Percentiles rank a stretch among this genome's conserved stretches.
Evolutionary conservation across 805 yeast genomes (phyloP).

Genomic region (Nakazawaea peltata): DNA sequence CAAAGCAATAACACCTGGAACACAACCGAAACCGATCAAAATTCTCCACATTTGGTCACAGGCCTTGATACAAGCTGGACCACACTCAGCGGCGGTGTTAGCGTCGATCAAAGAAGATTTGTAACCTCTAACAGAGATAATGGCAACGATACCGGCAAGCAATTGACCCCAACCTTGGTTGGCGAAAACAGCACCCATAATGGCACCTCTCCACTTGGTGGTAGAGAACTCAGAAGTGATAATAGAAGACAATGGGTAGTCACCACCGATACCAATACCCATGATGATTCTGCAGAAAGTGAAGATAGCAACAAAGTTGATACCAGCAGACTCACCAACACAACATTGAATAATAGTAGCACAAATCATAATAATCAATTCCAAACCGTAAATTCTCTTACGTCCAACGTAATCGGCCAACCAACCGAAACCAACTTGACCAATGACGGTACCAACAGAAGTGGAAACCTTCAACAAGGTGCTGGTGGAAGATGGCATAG

Average conservation of each 20-base stretch:
- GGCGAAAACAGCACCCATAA: slow-evolving; percentile 93
- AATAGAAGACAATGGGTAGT: slow-evolving; percentile 89
- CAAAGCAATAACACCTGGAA: slow-evolving; percentile 78
- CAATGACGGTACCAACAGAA: slow-evolving; percentile 90
- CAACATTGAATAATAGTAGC: slow-evolving; percentile 76
- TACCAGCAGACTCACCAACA: slow-evolving; percentile 63
- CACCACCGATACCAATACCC: slow-evolving; percentile 99
- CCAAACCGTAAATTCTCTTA: slow-evolving; percentile 81
- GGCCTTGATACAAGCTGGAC: slow-evolving; percentile 59
- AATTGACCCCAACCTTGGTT: slow-evolving; percentile 98
- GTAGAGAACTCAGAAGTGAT: slow-evolving; percentile 90
- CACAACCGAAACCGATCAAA: slow-evolving; percentile 80
- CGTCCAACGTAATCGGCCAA: slow-evolving; percentile 80
- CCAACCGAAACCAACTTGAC: slow-evolving; percentile 80
- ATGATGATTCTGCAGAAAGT: slow-evolving; percentile 73
- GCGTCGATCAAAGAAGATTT: slow-evolving; percentile 52
- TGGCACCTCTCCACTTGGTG: slow-evolving; percentile 97
- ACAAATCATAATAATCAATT: slow-evolving; percentile 74
- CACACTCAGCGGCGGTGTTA: slow-evolving; percentile 52
- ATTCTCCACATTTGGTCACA: slow-evolving; percentile 95
- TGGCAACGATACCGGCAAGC: slow-evolving; percentile 76
- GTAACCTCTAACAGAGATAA: slow-evolving; percentile 71
- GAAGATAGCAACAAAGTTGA: slow-evolving; percentile 66
- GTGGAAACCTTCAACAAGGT: slow-evolving; percentile 83
- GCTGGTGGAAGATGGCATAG: slow-evolving; percentile 56